Conservation (phyloP, 441 rosid species). For the Lepidium campestre region DNA sequence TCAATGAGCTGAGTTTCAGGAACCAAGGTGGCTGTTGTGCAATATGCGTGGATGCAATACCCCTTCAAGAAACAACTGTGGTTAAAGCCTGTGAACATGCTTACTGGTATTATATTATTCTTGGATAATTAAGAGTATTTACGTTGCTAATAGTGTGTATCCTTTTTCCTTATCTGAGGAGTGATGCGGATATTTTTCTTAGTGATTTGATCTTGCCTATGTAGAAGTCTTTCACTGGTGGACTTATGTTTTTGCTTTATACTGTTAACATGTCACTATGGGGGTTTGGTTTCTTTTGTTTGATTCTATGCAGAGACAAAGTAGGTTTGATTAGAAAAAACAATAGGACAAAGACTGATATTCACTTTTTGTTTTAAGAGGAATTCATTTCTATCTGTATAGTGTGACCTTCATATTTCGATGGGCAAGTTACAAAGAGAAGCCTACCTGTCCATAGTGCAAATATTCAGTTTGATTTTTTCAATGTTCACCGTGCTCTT, state of each 20-base stretch:
- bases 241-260: not conserved
- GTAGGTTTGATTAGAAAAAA: not conserved
- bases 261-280: not conserved
- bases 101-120: slow-evolving; percentile 28
- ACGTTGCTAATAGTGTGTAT: not conserved
- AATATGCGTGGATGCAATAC: slow-evolving; percentile 24
- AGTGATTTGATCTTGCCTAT: not conserved
- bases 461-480: slow-evolving; percentile 83
- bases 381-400: slow-evolving; percentile 27
- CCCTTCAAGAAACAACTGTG: slow-evolving; percentile 32
- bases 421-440: slow-evolving; percentile 72
- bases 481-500: slow-evolving; percentile 71
- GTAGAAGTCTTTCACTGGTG: not conserved
- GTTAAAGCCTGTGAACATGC: slow-evolving; percentile 35
- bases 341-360: not conserved
- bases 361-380: slow-evolving; percentile 7
- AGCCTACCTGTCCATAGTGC: slow-evolving; percentile 83
- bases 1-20: slow-evolving; percentile 20
- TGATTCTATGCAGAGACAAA: not conserved
- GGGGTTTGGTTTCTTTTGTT: not conserved
- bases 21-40: slow-evolving; percentile 35
- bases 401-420: slow-evolving; percentile 83
- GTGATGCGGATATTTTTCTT: not conserved
- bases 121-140: not conserved
- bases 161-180: not conserved